Evolutionary conservation across 148 eudicot species (phyloP), one percentile per base, ranked within the genome.

Genomic region (Pharnaceum exiguum): DNA sequence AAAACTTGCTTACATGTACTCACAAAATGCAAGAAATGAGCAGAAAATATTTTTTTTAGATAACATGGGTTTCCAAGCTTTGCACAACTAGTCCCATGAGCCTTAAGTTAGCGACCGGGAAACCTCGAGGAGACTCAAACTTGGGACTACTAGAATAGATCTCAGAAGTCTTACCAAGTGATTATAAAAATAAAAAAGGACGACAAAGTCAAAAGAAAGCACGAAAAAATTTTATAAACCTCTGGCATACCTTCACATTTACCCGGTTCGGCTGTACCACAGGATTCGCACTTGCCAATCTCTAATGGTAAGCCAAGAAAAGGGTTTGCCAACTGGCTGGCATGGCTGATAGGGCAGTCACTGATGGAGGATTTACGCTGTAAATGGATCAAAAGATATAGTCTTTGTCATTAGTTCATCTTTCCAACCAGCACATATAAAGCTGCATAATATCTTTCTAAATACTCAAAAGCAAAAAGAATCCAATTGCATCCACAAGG

Each of bases 281-380:
- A 87, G 9, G 95, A 76, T 62, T 87, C 95, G 45, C 95, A 87
- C 69, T 75, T 87, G 5, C 95, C 95, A 43, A 45, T 65, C 59
- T 87, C 90, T 53, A 87, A 78, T 2, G 95, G 95, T 55, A 87
- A 57, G 29, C 95, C 95, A 51, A 87, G 87, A 36, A 83, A 87
- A 24, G 95, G 90, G 73, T 87, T 87, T 62, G 83, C 71, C 18
- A 87, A 66, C 62, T 83, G 95, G 63, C 85, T 87, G 5, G 83
- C 81, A 73, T 87, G 95, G 59, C 76, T 75, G 46, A 87, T 84
- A 2, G 95, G 83, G 51, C 87, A 87, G 22, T 84, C 85, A 30
- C 86, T 87, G 35, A 77, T 75, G 11, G 95, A 87, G 32, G 95
- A 74, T 52, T 72, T 81, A 59, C 79, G 60, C 95, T 84, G 71